Percentiles rank a stretch among this genome's conserved stretches.
Evolutionary conservation across 108 stramenopile species (phyloP).

Genomic region (Cyclotella choctawhatcheeana): DNA sequence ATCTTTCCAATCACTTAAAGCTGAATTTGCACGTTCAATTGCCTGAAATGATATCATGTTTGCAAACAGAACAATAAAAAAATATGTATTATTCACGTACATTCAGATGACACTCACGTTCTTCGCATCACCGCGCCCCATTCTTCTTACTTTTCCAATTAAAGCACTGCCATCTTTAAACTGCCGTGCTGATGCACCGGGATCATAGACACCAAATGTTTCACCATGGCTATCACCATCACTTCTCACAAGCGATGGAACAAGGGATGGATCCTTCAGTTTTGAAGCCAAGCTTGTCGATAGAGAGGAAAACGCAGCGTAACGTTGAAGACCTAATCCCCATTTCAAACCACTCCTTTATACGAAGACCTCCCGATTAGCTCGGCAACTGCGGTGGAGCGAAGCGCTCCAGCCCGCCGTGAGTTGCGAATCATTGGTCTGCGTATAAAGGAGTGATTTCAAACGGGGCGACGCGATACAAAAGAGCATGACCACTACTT

Average conservation of each 20-base stretch:
- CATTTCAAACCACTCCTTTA: too few relatives aligned
- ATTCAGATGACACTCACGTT: conserved; percentile 2
- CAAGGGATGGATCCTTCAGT: conserved; percentile 47
- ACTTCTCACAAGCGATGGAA: conserved; percentile 45
- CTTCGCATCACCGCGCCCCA: conserved; percentile 45
- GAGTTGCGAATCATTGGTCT: too few relatives aligned
- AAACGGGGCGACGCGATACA: conserved; percentile 5
- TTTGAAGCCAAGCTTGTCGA: conserved; percentile 13
- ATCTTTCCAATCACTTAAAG: conserved; percentile 66
- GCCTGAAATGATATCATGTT: conserved; percentile 14
- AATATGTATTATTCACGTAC: too few relatives aligned
- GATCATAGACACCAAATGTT: conserved; percentile 41
- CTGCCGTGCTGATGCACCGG: conserved; percentile 32
- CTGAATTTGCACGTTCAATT: conserved; percentile 45
- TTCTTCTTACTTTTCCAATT: conserved; percentile 32
- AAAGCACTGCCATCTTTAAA: conserved; percentile 42
- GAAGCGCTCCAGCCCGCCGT: too few relatives aligned
- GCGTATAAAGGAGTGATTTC: too few relatives aligned
- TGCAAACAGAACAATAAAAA: too few relatives aligned
- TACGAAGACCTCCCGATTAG: too few relatives aligned
- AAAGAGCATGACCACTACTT: conserved; percentile 1
- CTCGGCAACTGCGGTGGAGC: too few relatives aligned
- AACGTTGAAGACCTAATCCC: neutral
- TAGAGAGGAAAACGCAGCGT: conserved; percentile 17
- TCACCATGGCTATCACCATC: neutral